Conservation (phyloP, 805 yeast species). For the Peterozyma xylosa region DNA sequence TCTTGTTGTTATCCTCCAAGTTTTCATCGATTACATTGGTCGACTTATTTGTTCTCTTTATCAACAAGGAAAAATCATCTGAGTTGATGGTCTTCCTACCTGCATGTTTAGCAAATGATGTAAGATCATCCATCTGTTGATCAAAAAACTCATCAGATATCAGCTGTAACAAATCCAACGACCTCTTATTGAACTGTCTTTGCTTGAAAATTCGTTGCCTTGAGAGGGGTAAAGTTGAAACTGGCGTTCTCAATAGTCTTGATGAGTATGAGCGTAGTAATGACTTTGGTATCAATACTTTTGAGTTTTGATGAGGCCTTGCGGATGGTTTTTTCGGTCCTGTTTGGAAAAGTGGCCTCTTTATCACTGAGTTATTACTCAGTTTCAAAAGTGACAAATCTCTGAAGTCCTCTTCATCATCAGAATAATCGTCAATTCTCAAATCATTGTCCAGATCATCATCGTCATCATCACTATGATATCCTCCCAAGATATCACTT, state of each 20-base stretch:
- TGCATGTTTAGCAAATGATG: conserved; percentile 24
- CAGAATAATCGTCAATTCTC: conserved; percentile 7
- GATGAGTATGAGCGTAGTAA: conserved; percentile 10
- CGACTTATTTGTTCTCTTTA: conserved; percentile 20
- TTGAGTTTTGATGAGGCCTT: neutral
- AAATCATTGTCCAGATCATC: conserved; percentile 8
- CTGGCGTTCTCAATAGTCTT: conserved; percentile 4
- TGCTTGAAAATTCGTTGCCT: conserved; percentile 10
- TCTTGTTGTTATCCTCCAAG: neutral
- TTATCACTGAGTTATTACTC: conserved; percentile 5
- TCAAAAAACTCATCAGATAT: conserved; percentile 27
- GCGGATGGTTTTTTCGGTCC: neutral
- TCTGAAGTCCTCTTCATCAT: conserved; percentile 10
- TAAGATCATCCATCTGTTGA: conserved; percentile 26
- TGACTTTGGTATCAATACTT: conserved; percentile 7
- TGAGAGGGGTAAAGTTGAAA: neutral
- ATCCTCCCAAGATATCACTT: neutral
- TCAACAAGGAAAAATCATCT: conserved; percentile 25
- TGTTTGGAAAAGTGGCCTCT: neutral
- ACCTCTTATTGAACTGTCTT: conserved; percentile 14
- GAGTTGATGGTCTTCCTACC: conserved; percentile 20
- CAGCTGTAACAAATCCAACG: conserved; percentile 20
- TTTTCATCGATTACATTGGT: conserved; percentile 6
- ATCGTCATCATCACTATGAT: conserved; percentile 8
- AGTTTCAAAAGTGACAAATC: conserved; percentile 3